A percentile compares a stretch with the other conserved stretches of the same genome.
phyloP scores from a whole-genome alignment of 1,139 yeast genomes.

The Taiozyma sp. region DNA sequence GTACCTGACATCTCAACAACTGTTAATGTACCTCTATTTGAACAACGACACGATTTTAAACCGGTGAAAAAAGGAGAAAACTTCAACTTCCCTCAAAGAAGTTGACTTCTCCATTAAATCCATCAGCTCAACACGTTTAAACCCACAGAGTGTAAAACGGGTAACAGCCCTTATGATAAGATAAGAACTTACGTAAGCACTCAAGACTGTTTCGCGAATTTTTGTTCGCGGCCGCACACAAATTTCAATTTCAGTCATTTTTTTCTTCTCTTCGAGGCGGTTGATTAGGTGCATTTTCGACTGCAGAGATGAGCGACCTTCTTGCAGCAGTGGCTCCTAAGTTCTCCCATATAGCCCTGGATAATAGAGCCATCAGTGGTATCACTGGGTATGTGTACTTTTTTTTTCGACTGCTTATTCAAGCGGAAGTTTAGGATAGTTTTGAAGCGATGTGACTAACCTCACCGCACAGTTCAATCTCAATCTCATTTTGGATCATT shows the following conservation, averaged over 20 bases:
- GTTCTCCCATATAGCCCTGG: slow-evolving; percentile 16
- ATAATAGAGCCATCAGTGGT: slow-evolving; percentile 51
- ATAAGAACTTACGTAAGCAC: background rate
- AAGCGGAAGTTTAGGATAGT: background rate
- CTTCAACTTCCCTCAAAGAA: background rate
- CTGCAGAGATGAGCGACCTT: background rate
- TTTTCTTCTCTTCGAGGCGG: background rate
- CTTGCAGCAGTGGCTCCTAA: background rate
- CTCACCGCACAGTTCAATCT: slow-evolving; percentile 40
- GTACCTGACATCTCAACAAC: background rate
- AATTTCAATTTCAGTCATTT: background rate
- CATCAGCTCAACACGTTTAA: background rate
- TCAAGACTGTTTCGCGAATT: background rate
- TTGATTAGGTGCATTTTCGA: background rate
- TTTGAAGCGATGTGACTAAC: background rate
- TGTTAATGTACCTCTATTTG: no score
- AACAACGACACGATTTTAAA: background rate
- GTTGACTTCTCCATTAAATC: background rate
- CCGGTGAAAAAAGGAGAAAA: background rate
- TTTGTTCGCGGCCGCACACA: background rate
- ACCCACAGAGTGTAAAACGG: background rate
- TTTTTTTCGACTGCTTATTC: background rate
- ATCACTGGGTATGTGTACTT: slow-evolving; percentile 52
- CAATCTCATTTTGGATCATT: slow-evolving; percentile 96
- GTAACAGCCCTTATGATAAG: background rate